phyloP scores from a whole-genome alignment of 2,329 filamentous ascomycete species.

The Neonectria faginata region DNA sequence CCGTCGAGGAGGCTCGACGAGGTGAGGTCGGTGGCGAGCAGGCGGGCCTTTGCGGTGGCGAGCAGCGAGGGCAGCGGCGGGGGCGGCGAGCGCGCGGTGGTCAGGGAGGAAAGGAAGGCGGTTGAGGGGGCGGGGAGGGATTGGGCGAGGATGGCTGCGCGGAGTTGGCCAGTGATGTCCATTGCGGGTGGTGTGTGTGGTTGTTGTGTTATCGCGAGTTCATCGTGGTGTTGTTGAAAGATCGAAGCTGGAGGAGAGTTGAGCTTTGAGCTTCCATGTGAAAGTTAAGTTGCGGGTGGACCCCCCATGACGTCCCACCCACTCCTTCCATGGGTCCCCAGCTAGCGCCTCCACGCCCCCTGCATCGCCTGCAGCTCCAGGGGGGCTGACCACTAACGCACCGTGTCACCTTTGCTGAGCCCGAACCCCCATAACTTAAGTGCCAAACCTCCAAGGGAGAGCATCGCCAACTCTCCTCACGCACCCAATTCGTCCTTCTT shows the following conservation, averaged over 20 bases:
- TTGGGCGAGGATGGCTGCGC: constrained; percentile 62
- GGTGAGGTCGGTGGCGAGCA: constrained; percentile 83
- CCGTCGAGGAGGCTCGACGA: constrained; percentile 59
- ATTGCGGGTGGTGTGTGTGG: constrained; percentile 34
- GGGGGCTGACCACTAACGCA: constrained; percentile 34
- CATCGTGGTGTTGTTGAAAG: constrained; percentile 30
- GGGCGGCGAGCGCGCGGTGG: constrained; percentile 65
- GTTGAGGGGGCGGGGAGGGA: constrained; percentile 64
- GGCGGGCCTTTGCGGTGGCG: constrained; percentile 82
- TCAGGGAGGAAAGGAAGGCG: constrained; percentile 73
- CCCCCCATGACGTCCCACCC: constrained; percentile 38
- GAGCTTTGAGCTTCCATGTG: constrained; percentile 13
- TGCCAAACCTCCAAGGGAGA: neutral
- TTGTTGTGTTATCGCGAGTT: constrained; percentile 12
- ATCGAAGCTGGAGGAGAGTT: constrained; percentile 4
- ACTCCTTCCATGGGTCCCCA: constrained; percentile 6
- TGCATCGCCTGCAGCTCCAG: constrained; percentile 26
- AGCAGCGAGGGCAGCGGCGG: constrained; percentile 77
- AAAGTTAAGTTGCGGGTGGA: constrained; percentile 9
- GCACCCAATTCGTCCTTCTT: neutral
- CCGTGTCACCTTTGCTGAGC: constrained; percentile 31
- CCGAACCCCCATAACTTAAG: neutral
- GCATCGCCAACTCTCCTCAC: constrained; percentile 6
- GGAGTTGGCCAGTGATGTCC: constrained; percentile 61
- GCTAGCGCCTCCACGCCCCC: constrained; percentile 35